phyloP scores from a whole-genome alignment of 306 rosid species.

The Glycyrrhiza uralensis region DNA sequence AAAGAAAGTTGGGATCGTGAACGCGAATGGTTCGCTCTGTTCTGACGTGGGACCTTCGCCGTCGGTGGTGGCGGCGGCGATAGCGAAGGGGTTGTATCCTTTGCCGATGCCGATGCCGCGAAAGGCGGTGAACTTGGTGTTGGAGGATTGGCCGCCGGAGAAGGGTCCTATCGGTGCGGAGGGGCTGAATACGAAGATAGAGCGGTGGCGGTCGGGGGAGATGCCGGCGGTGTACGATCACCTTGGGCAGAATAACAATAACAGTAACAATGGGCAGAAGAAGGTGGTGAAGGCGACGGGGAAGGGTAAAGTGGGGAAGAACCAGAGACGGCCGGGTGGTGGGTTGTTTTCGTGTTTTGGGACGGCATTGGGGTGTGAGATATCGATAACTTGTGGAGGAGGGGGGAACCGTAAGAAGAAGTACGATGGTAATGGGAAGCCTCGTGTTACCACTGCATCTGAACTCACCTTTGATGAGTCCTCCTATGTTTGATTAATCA shows the following conservation, averaged over 20 bases:
- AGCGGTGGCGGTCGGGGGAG: slow-evolving; percentile 54
- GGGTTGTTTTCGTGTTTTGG: slow-evolving; percentile 82
- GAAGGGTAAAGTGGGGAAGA: background rate
- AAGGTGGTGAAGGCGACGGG: background rate
- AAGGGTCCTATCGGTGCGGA: slow-evolving; percentile 43
- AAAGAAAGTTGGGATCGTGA: background rate
- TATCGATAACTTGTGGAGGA: slow-evolving; percentile 67
- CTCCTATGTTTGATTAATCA: slow-evolving; percentile 25
- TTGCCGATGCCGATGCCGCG: slow-evolving; percentile 11
- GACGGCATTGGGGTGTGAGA: slow-evolving; percentile 58
- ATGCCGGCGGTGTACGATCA: slow-evolving; percentile 42
- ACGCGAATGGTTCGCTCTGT: slow-evolving; percentile 47
- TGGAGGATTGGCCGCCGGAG: slow-evolving; percentile 53
- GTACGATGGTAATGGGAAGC: background rate
- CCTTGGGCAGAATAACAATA: background rate
- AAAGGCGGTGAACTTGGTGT: slow-evolving; percentile 25
- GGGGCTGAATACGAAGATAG: slow-evolving; percentile 56
- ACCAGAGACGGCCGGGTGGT: background rate
- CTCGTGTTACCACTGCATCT: slow-evolving; percentile 31
- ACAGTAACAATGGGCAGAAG: background rate
- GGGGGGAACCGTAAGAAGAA: slow-evolving; percentile 51
- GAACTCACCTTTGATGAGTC: slow-evolving; percentile 52
- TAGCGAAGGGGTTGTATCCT: slow-evolving; percentile 61
- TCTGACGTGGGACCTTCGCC: slow-evolving; percentile 81
- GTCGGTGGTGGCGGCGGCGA: slow-evolving; percentile 72